Evolutionary conservation across 306 rosid species (phyloP).

Genomic region (Cucumis cinereus): DNA sequence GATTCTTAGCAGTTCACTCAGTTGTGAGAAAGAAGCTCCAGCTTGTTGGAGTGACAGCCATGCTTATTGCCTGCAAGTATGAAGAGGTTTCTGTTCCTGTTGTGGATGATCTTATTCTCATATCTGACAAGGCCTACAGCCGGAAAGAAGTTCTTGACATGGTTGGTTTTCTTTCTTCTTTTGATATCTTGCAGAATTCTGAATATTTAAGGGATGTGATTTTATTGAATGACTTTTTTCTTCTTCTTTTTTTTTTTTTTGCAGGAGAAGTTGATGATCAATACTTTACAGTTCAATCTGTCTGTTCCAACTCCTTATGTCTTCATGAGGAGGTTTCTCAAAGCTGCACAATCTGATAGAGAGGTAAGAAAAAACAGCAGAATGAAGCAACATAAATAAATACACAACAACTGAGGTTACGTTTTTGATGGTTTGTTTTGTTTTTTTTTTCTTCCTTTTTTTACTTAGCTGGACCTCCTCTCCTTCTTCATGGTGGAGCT

Average conservation of each 20-base stretch:
- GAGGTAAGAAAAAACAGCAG: conserved; percentile 10
- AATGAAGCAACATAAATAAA: background rate
- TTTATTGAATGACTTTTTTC: background rate
- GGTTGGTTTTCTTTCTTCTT: conserved; percentile 11
- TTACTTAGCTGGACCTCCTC: conserved; percentile 52
- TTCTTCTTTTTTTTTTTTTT: no score
- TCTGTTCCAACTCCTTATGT: conserved; percentile 52
- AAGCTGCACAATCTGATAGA: conserved; percentile 38
- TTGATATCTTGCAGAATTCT: background rate
- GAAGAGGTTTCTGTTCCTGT: conserved; percentile 55
- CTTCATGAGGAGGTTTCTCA: conserved; percentile 45
- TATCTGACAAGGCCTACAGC: conserved; percentile 44
- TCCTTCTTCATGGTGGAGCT: conserved; percentile 76
- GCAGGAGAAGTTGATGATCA: conserved; percentile 43
- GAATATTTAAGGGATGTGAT: background rate
- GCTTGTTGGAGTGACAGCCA: conserved; percentile 50
- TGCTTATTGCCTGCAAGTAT: conserved; percentile 48
- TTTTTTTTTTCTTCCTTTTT: background rate
- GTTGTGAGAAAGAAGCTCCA: conserved; percentile 45
- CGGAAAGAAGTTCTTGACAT: conserved; percentile 37
- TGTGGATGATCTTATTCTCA: conserved; percentile 47
- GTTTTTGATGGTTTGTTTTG: background rate
- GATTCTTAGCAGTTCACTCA: conserved; percentile 31
- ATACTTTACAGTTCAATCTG: conserved; percentile 36
- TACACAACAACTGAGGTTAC: background rate